phyloP scores from a whole-genome alignment of 306 rosid species.

The Quercus gilva region DNA sequence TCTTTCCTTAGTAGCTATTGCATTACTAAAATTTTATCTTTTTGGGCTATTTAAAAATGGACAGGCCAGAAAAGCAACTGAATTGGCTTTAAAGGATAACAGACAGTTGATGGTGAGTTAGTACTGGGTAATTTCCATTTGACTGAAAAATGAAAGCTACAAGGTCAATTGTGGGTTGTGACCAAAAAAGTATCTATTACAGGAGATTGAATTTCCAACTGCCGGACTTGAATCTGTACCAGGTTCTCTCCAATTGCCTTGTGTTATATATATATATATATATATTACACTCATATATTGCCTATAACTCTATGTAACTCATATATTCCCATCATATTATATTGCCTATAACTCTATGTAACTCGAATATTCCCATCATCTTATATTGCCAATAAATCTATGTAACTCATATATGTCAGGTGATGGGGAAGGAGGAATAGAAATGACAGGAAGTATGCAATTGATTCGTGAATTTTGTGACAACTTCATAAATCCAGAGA shows the following conservation, averaged over 20 bases:
- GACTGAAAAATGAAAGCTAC: constrained; percentile 16
- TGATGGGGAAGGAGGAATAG: constrained; percentile 97
- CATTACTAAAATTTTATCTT: constrained; percentile 17
- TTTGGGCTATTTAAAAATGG: constrained; percentile 25
- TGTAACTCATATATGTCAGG: constrained; percentile 45
- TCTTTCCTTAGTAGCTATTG: neutral
- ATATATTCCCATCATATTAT: too few species aligned
- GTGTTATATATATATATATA: neutral
- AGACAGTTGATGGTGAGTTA: constrained; percentile 79
- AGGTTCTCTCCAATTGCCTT: constrained; percentile 51
- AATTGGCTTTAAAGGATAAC: constrained; percentile 72
- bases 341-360: neutral
- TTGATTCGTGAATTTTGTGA: constrained; percentile 85
- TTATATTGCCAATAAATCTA: constrained; percentile 11
- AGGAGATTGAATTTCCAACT: constrained; percentile 99
- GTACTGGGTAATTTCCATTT: constrained; percentile 16
- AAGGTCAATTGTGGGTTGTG: constrained; percentile 21
- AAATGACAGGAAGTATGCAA: constrained; percentile 92
- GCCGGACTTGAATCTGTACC: constrained; percentile 92
- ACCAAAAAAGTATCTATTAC: constrained; percentile 32
- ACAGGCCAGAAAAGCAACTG: constrained; percentile 74
- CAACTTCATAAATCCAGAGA: constrained; percentile 50
- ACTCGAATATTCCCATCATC: neutral
- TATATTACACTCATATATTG: neutral
- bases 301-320: too few species aligned